These are phyloP conservation scores for Omphalotus olearius DNA, from an alignment of 1,284 basidiomycete species.

Conservation along the genomic window DNA sequence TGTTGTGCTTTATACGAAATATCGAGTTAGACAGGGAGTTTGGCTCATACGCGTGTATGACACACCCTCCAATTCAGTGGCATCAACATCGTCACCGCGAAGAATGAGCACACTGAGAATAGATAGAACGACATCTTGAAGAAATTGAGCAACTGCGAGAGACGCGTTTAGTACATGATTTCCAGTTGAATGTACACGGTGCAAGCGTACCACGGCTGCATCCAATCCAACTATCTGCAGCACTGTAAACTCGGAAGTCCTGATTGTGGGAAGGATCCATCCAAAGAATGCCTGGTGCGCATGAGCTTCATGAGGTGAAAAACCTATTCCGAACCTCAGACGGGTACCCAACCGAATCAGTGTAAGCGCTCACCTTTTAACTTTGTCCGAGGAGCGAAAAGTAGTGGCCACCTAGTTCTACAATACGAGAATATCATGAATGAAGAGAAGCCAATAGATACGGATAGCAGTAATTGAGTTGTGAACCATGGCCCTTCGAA, in stretches of 20 bases:
- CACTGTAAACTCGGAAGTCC: slow-evolving; percentile 90
- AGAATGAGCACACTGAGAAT: slow-evolving; percentile 81
- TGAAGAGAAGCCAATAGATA: slow-evolving; percentile 72
- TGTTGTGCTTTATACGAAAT: slow-evolving; percentile 34
- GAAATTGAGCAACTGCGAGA: slow-evolving; percentile 75
- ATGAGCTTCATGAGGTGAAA: slow-evolving; percentile 88
- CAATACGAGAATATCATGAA: slow-evolving; percentile 89
- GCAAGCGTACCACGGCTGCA: slow-evolving; percentile 72
- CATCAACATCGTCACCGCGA: slow-evolving; percentile 80
- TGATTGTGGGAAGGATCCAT: slow-evolving; percentile 92
- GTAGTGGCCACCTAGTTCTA: slow-evolving; percentile 81
- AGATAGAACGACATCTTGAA: slow-evolving; percentile 93
- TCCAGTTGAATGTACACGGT: neutral
- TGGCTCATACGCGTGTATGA: slow-evolving; percentile 1
- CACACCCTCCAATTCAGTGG: slow-evolving; percentile 85
- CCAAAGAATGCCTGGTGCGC: slow-evolving; percentile 84
- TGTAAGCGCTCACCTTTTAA: slow-evolving; percentile 70
- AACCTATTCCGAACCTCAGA: slow-evolving; percentile 43
- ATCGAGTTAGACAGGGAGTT: neutral
- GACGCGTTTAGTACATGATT: slow-evolving; percentile 1
- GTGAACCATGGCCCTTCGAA: slow-evolving; percentile 92
- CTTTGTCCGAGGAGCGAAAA: slow-evolving; percentile 91
- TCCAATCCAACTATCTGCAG: slow-evolving; percentile 96
- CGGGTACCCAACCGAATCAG: neutral
- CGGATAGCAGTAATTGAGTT: slow-evolving; percentile 83